Base-by-base conservation (phyloP, 192 early-diverging fungal species). In the Linnemannia schmuckeri region DNA sequence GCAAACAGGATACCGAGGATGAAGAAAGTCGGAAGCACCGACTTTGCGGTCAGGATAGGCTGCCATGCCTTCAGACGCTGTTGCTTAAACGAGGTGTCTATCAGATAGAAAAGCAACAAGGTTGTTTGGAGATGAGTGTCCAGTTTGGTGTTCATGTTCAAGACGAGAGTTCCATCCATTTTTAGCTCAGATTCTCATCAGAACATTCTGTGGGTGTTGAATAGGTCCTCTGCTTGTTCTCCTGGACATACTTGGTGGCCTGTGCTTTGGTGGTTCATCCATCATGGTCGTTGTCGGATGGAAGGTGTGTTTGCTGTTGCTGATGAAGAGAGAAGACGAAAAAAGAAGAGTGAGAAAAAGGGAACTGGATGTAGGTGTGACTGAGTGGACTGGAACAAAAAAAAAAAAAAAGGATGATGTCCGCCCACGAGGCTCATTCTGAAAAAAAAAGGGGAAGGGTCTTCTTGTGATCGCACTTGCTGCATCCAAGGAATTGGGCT, bases 41-140 rank as follows among this genome's bases (percentile, higher is more conserved):
- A 96, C 83, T 97, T 97, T 76, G 98, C 97, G n/a, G 97, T 99
- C 71, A 99, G 90, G 35, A 99, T 94, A 9, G 98, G 98, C 90
- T 99, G 97, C 98, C 98, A 99, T 17, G 98, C 97, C 76, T 95
- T 96, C 78, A 99, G 93, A 27, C 97, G 95, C 87, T 99, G 98
- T 89, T 99, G 98, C 90, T 96, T 98, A 88, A 99, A 98, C 20
- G 97, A 96, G 37, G 97, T 97, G 90, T 99, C 94, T 94, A 82
- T 30, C 17, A 42, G 35, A 37, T 13, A 66, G 49, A 37, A 73
- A n/a, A 47, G 37, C 8, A 72, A 41, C 41, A 41, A 35, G 63
- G 70, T 40, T 72, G 54, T 41, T 42, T 72, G 33, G 61, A 33
- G 13, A 33, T 33, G 61, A 15, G 33, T 52, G 70, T 74, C 72